A percentile compares a stretch with the other conserved stretches of the same genome.
Evolutionary conservation across 768 basidiomycete species (phyloP).

Genomic region (Boletus coccyginus): DNA sequence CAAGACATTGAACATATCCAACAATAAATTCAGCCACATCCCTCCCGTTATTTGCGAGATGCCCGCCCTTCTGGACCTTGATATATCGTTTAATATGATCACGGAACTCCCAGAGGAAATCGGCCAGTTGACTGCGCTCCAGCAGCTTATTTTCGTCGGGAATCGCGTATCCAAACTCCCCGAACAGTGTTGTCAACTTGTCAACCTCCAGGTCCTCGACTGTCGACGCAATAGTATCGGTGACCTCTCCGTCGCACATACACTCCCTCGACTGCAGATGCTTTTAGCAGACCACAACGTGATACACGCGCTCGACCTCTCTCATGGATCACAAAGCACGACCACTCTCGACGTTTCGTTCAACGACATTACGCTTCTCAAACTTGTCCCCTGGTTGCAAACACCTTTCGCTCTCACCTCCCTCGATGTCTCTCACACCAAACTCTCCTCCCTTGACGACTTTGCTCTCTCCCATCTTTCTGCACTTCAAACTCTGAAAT

Average conservation of each 20-base stretch:
- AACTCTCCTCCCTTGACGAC: slow-evolving; percentile 81
- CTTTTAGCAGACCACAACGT: slow-evolving; percentile 82
- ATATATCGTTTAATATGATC: slow-evolving; percentile 93
- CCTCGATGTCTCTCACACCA: slow-evolving; percentile 85
- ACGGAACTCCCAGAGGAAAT: slow-evolving; percentile 78
- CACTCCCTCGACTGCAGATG: slow-evolving; percentile 63
- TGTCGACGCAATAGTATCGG: slow-evolving; percentile 81
- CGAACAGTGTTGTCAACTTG: slow-evolving; percentile 50
- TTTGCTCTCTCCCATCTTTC: slow-evolving; percentile 68
- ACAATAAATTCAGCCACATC: slow-evolving; percentile 84
- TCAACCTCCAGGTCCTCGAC: slow-evolving; percentile 68
- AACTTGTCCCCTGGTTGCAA: slow-evolving; percentile 49
- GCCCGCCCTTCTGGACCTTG: slow-evolving; percentile 73
- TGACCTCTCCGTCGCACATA: slow-evolving; percentile 67
- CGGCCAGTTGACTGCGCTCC: slow-evolving; percentile 62
- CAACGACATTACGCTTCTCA: slow-evolving; percentile 86
- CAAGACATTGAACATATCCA: slow-evolving; percentile 85
- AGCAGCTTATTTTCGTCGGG: slow-evolving; percentile 78
- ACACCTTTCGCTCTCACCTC: slow-evolving; percentile 59
- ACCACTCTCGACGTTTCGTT: slow-evolving; percentile 68
- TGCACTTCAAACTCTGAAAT: slow-evolving; percentile 64
- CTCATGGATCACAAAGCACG: slow-evolving; percentile 62
- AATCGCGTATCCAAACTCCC: slow-evolving; percentile 80
- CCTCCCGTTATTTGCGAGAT: slow-evolving; percentile 77
- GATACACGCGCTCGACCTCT: slow-evolving; percentile 76